Conservation (phyloP, 331 rosid species). For the Acacia pycnantha region DNA sequence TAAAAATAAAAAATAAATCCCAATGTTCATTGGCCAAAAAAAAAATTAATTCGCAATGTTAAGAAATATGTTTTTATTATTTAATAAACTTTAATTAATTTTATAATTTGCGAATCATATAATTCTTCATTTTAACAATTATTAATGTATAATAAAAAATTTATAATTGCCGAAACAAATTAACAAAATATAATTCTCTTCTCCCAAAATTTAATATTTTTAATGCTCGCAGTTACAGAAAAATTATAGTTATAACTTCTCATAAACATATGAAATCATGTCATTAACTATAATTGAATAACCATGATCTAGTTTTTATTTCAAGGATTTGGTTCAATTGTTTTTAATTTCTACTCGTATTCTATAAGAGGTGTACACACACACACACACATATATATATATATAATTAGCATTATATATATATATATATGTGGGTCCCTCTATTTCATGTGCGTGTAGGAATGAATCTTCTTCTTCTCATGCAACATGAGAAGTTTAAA, state of each 20-base stretch:
- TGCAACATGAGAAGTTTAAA: too few relatives aligned
- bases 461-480: too few relatives aligned
- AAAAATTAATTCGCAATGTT: not conserved
- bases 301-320: not conserved
- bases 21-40: too few relatives aligned
- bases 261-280: not conserved
- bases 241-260: not conserved
- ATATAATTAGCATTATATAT: too few relatives aligned
- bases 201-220: not conserved
- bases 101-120: not conserved
- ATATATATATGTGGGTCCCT: too few relatives aligned
- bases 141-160: not conserved
- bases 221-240: not conserved
- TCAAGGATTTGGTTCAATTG: too few relatives aligned
- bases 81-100: not conserved
- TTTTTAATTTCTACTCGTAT: too few relatives aligned
- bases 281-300: not conserved
- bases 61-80: too few relatives aligned
- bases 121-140: not conserved
- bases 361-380: too few relatives aligned
- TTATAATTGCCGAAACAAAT: not conserved
- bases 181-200: not conserved
- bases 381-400: too few relatives aligned
- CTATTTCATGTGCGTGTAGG: too few relatives aligned
- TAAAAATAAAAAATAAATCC: too few relatives aligned